These are phyloP conservation scores for Yarrowia sp. DNA, from an alignment of 805 yeast species.

Conservation along the genomic window DNA sequence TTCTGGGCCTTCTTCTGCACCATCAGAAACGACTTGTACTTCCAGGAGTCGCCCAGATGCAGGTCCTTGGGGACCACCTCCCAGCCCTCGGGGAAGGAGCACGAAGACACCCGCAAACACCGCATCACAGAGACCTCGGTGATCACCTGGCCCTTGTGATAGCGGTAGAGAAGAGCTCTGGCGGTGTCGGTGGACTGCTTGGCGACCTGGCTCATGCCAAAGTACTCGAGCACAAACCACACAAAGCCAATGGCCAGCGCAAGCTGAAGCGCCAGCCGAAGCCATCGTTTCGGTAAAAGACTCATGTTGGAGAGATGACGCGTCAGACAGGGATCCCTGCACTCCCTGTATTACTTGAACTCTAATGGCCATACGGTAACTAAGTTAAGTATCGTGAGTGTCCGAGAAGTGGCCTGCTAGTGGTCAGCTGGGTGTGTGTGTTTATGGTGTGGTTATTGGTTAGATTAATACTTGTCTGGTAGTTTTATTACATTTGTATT, in stretches of 20 bases:
- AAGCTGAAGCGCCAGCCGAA: constrained; percentile 13
- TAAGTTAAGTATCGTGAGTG: no score
- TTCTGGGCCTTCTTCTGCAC: constrained; percentile 34
- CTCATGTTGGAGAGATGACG: background rate
- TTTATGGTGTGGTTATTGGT: no score
- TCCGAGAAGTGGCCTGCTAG: no score
- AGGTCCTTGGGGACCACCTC: constrained; percentile 49
- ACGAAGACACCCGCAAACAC: background rate
- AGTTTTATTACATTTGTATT: no score
- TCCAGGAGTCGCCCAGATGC: constrained; percentile 45
- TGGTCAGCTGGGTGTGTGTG: no score
- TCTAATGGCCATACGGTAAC: no score
- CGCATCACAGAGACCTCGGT: background rate
- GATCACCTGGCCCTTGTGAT: constrained; percentile 2
- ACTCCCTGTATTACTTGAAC: no score
- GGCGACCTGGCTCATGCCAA: background rate
- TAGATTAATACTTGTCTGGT: no score
- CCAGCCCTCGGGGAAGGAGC: constrained; percentile 41
- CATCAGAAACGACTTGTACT: constrained; percentile 43
- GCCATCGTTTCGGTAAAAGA: constrained; percentile 6
- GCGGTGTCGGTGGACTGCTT: background rate
- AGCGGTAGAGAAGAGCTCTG: background rate
- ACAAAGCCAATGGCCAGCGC: background rate
- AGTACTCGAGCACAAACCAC: background rate
- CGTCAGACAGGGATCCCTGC: no score